Base-by-base conservation (phyloP, 2,329 filamentous ascomycete genomes). In the Penicillium olsonii region DNA sequence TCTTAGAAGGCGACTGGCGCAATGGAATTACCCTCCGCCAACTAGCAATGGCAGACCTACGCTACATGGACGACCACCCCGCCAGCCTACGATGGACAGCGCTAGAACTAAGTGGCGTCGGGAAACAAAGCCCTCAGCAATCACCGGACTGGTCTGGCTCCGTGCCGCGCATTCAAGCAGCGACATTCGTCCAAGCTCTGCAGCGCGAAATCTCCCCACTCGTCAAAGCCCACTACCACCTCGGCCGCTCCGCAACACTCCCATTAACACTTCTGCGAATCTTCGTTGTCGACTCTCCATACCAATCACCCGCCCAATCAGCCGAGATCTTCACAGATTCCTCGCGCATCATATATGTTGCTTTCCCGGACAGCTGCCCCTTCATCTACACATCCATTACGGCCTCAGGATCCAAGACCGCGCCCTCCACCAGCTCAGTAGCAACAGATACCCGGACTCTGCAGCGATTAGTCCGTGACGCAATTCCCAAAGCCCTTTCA, bases 191-290 rank as follows among this genome's bases (percentile, higher is more conserved):
- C 31, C 82, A 83, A 56, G 87, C 86, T 57, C 81, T 96, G 2
- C 87, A 92, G 58, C 77, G 78, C 34, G 85, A 92, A 63, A 80
- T 91, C 15, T 77, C 89, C 1, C 88, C 90, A 1, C 81, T 94
- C 50, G 82, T 92, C 59, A 95, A 94, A 68, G 87, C 88, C 5
- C 88, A 95, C 69, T 94, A 90, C 68, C 86, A 89, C 60, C 82
- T 94, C 52, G 84, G 87, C 57, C 82, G 86, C n/a, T 86, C 88
- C 45, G 78, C 81, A 45, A 77, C 79, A 1, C 60, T 75, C 7
- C 83, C 88, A 0, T 74, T 94, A 4, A 79, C 88, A 1, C 77
- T 94, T 20, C 73, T 95, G n/a, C 84, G 90, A 42, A 84, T 95
- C 38, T 88, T 90, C 62, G 82, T 92, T 50, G 75, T 90, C 54